These are phyloP conservation scores for Rosa chinensis DNA, from an alignment of 306 rosid genomes.

Conservation along the genomic window DNA sequence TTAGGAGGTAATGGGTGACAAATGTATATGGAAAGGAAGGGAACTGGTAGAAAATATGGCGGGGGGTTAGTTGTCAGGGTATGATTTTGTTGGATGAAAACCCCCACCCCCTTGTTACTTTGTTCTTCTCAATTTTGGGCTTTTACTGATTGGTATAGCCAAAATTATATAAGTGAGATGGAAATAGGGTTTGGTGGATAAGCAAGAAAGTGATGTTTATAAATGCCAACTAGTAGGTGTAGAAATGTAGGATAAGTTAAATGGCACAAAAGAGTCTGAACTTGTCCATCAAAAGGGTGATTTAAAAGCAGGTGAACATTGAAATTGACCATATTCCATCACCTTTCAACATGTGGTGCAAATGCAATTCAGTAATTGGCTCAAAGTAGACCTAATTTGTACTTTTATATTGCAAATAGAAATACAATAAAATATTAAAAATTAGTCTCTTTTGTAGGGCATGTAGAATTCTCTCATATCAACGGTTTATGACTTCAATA, in stretches of 20 bases:
- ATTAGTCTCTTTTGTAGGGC: not conserved
- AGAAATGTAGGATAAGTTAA: not conserved
- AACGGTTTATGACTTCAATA: not conserved
- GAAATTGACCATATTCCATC: not conserved
- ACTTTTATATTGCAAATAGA: not conserved
- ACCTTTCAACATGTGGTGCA: not conserved
- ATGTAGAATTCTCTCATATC: not conserved
- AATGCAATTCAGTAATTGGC: not conserved
- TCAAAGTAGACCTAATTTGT: not conserved
- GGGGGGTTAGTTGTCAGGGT: constrained; percentile 19
- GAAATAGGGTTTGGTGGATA: not conserved
- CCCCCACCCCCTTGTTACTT: not conserved
- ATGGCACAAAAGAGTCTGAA: not conserved
- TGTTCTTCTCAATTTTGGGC: constrained; percentile 9
- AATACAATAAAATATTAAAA: not conserved
- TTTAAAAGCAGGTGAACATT: not conserved
- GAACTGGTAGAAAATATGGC: constrained; percentile 6
- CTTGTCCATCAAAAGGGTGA: not conserved
- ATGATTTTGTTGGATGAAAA: constrained; percentile 23
- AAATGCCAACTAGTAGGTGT: constrained; percentile 1
- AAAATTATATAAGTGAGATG: not conserved
- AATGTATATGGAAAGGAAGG: not conserved
- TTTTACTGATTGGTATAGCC: not conserved
- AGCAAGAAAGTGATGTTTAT: constrained; percentile 13
- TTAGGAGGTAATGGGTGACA: constrained; percentile 1